Base-by-base conservation (phyloP, 2,329 filamentous ascomycete genomes). In the Verticillium nubilum region DNA sequence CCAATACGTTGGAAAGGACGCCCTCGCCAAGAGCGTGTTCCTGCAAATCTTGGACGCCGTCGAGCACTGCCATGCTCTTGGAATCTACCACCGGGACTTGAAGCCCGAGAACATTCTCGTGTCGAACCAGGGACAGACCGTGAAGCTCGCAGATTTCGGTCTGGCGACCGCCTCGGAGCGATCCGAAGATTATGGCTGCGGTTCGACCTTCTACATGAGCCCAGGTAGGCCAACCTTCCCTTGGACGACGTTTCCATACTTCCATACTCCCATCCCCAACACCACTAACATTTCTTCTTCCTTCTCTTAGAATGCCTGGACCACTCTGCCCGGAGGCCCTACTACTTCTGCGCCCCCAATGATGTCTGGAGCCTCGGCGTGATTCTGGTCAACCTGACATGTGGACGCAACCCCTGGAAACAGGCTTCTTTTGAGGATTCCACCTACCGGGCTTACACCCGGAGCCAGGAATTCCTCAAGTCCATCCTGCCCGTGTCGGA, bases 201-300 rank as follows among this genome's bases (percentile, higher is more conserved):
- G 95, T 64, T 98, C 95, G 31, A 98, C 94, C 15, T 98, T 98
- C 71, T 99, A 99, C 79, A 99, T 98, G 95, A 97, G 92, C 71
- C 95, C 95, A 85, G 94, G 94, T 97, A 89, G 74, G 85, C 61
- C 13, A 31, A 57, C 27, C 13, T 52, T n/a, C 28, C 57, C 52
- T 26, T 27, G 61, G 61, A 58, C 35, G 15, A 52, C 12, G 26
- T 79, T 64, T 65, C 61, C 54, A 64, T 55, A 31, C 54, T 47
- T 17, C 59, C 31, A 54, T 59, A 50, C 56, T 61, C 19, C 27
- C 60, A 29, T 56, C 60, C 33, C 56, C 56, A 59, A 58, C 62
- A 69, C 64, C 63, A 69, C 65, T 70, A 62, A 72, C 69, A 58
- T 65, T 57, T 56, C 65, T 52, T 61, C 68, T 67, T 67, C 62